phyloP scores from a whole-genome alignment of 495 filamentous ascomycete genomes.

The Cercophora sp. region DNA sequence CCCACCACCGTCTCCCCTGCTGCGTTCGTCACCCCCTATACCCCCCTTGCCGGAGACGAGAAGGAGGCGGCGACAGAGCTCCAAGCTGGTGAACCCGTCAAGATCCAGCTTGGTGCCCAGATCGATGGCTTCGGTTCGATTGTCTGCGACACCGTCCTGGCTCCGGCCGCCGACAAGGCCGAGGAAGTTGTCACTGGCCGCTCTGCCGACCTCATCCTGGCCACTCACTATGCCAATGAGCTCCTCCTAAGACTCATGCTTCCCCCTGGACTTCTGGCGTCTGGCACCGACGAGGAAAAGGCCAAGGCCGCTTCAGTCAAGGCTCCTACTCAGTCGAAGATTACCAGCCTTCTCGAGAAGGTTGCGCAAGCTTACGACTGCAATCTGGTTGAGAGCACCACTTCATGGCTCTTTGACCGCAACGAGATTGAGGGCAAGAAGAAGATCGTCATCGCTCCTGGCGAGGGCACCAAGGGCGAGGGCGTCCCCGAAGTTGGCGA shows the following conservation, averaged over 20 bases:
- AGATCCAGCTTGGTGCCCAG: constrained; percentile 96
- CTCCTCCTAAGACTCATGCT: constrained; percentile 86
- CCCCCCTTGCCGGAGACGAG: constrained; percentile 77
- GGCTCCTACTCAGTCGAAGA: constrained; percentile 74
- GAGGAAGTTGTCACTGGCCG: constrained; percentile 63
- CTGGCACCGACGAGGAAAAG: constrained; percentile 90
- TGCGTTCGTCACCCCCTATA: constrained; percentile 95
- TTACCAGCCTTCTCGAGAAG: constrained; percentile 84
- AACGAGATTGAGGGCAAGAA: constrained; percentile 98
- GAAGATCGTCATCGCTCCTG: constrained; percentile 91
- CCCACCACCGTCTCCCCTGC: constrained; percentile 93
- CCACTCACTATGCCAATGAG: constrained; percentile 94
- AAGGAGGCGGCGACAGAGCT: constrained; percentile 75
- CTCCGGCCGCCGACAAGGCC: constrained; percentile 54
- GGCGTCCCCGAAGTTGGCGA: constrained; percentile 87
- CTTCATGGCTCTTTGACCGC: constrained; percentile 88
- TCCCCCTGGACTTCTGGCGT: constrained; percentile 76
- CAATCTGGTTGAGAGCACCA: constrained; percentile 94
- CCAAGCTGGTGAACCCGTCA: constrained; percentile 79
- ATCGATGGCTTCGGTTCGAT: constrained; percentile 97
- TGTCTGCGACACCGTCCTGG: constrained; percentile 86
- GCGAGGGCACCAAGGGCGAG: constrained; percentile 84
- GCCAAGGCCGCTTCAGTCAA: constrained; percentile 81
- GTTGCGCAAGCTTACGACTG: constrained; percentile 85
- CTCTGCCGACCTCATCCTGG: constrained; percentile 80